These are phyloP conservation scores for Ophiostoma sp. DNA, from an alignment of 2,329 filamentous ascomycete species.

Conservation along the genomic window DNA sequence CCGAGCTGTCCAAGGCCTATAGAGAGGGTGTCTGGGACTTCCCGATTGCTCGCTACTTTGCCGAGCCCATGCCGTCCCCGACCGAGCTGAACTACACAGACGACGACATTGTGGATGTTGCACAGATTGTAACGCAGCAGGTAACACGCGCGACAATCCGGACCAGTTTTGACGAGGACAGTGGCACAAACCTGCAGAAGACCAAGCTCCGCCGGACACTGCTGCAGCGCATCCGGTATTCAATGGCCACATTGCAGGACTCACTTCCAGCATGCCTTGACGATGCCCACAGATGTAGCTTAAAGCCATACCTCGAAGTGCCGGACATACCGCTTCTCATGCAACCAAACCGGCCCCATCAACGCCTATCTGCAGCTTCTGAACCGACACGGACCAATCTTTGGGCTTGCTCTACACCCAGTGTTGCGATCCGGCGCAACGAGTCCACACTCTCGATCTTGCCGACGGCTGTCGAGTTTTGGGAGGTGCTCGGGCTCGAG, in stretches of 20 bases:
- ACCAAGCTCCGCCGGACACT: slow-evolving; percentile 39
- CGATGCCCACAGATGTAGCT: slow-evolving; percentile 38
- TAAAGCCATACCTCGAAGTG: slow-evolving; percentile 51
- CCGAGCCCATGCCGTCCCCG: slow-evolving; percentile 51
- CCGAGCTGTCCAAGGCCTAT: slow-evolving; percentile 46
- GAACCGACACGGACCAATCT: slow-evolving; percentile 47
- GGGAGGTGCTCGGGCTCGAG: slow-evolving; percentile 72
- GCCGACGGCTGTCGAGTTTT: slow-evolving; percentile 69
- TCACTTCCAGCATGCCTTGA: slow-evolving; percentile 43
- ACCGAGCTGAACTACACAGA: slow-evolving; percentile 45
- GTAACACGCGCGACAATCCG: slow-evolving; percentile 38
- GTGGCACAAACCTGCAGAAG: slow-evolving; percentile 35
- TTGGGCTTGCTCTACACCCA: slow-evolving; percentile 61
- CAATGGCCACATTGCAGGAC: slow-evolving; percentile 44
- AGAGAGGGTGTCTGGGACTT: slow-evolving; percentile 46
- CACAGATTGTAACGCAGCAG: slow-evolving; percentile 68
- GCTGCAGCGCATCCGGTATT: slow-evolving; percentile 41
- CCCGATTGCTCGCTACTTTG: slow-evolving; percentile 51
- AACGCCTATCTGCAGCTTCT: slow-evolving; percentile 41
- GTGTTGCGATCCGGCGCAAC: slow-evolving; percentile 65
- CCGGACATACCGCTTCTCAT: slow-evolving; percentile 51
- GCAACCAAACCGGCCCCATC: slow-evolving; percentile 45
- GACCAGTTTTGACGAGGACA: slow-evolving; percentile 29
- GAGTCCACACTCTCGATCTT: slow-evolving; percentile 67
- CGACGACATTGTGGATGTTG: slow-evolving; percentile 59